Percentiles rank a stretch among this genome's conserved stretches.
These are phyloP conservation scores for Linum trigynum DNA, from an alignment of 345 rosid genomes.

Conservation along the genomic window DNA sequence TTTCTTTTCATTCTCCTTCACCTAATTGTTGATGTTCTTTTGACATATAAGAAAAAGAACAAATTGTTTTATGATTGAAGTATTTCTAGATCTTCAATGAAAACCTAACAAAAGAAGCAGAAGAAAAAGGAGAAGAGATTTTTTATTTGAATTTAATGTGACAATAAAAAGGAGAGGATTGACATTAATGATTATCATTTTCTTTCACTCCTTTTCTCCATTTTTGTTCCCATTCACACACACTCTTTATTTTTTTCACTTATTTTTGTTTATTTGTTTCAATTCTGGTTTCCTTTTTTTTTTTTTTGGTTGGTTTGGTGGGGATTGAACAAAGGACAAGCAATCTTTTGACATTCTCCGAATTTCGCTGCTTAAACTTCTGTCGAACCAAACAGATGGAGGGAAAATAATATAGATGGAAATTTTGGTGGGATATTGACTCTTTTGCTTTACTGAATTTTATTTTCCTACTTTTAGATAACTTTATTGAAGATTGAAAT, in stretches of 20 bases:
- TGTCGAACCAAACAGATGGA: slow-evolving; percentile 64
- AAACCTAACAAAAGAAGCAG: too few species aligned
- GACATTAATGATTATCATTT: slow-evolving; percentile 14
- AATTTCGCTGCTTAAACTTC: slow-evolving; percentile 47
- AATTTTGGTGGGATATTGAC: background rate
- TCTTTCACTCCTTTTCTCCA: slow-evolving; percentile 12
- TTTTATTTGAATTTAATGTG: slow-evolving; percentile 12
- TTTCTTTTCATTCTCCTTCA: background rate
- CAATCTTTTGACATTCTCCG: slow-evolving; percentile 33
- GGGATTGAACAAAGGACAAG: slow-evolving; percentile 1
- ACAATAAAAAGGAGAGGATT: slow-evolving; percentile 11
- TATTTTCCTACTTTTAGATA: too few species aligned
- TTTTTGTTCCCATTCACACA: slow-evolving; percentile 15
- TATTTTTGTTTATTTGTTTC: background rate
- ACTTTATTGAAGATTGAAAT: too few species aligned
- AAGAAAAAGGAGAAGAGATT: background rate
- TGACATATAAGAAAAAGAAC: background rate
- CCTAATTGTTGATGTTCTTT: background rate
- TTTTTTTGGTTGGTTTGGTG: background rate
- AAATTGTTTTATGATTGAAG: slow-evolving; percentile 2
- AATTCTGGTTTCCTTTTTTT: background rate
- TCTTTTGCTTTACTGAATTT: too few species aligned
- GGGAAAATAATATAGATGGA: slow-evolving; percentile 18
- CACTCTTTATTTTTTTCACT: slow-evolving; percentile 5
- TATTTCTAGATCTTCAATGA: background rate